Evolutionary conservation across 768 basidiomycete genomes (phyloP).

Genomic region (Rhodotorula paludigena): DNA sequence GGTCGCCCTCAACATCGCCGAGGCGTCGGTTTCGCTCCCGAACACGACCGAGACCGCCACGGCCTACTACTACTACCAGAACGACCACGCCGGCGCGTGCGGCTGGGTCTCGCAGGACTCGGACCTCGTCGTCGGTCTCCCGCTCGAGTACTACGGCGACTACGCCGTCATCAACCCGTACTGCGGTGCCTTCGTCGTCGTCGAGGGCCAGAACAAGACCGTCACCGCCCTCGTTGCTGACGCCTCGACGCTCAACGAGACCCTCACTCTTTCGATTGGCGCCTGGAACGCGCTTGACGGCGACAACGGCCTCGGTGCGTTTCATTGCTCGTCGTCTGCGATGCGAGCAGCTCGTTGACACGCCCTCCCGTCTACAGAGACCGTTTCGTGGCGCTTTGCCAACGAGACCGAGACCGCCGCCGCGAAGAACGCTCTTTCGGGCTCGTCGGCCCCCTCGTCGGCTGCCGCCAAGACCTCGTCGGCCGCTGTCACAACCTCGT

Average conservation of each 20-base stretch:
- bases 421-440: constrained; percentile 49
- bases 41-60: constrained; percentile 30
- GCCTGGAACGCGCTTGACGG: constrained; percentile 49
- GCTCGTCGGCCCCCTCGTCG: constrained; percentile 33
- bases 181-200: constrained; percentile 63
- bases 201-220: constrained; percentile 59
- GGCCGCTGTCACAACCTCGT: not conserved
- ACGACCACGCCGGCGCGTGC: constrained; percentile 73
- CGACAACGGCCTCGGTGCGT: constrained; percentile 9
- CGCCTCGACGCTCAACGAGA: constrained; percentile 49
- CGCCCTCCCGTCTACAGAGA: no score
- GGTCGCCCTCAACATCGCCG: constrained; percentile 44
- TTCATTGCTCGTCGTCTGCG: no score
- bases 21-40: constrained; percentile 13
- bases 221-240: constrained; percentile 68
- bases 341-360: no score
- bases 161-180: constrained; percentile 51
- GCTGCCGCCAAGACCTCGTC: constrained; percentile 4
- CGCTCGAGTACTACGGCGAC: constrained; percentile 55
- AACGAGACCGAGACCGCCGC: constrained; percentile 42
- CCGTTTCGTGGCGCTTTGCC: constrained; percentile 36
- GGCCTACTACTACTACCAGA: constrained; percentile 46
- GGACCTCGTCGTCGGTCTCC: constrained; percentile 51
- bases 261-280: constrained; percentile 32
- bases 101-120: constrained; percentile 57